These are phyloP conservation scores for Boechera stricta DNA, from an alignment of 345 rosid genomes.

Conservation along the genomic window DNA sequence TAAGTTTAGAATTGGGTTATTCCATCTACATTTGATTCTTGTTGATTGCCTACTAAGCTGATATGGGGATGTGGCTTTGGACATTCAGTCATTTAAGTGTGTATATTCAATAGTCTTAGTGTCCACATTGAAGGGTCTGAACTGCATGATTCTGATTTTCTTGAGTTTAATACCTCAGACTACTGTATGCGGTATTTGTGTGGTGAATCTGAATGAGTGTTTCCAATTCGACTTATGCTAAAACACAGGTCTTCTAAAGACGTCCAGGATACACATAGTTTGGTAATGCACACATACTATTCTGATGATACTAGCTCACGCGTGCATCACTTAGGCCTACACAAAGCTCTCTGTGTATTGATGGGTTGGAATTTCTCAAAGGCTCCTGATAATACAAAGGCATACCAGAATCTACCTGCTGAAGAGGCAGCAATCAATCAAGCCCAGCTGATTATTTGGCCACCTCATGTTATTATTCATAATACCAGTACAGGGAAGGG, in stretches of 20 bases:
- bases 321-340: constrained; percentile 94
- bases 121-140: constrained; percentile 9
- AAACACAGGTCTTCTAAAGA: constrained; percentile 92
- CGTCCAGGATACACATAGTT: constrained; percentile 84
- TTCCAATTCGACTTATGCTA: constrained; percentile 71
- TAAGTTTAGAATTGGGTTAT: constrained; percentile 20
- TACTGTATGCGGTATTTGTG: constrained; percentile 32
- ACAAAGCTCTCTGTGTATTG: constrained; percentile 91
- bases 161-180: constrained; percentile 47
- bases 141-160: constrained; percentile 29
- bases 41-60: background rate
- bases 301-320: constrained; percentile 73
- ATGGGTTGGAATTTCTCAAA: constrained; percentile 92
- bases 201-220: constrained; percentile 57
- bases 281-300: constrained; percentile 91
- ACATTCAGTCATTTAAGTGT: constrained; percentile 18
- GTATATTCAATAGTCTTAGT: constrained; percentile 3
- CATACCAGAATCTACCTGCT: constrained; percentile 76
- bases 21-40: constrained; percentile 2
- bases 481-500: constrained; percentile 94
- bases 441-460: constrained; percentile 96
- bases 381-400: constrained; percentile 89
- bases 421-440: constrained; percentile 78
- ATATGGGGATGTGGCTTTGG: constrained; percentile 28
- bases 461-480: constrained; percentile 89